phyloP scores from a whole-genome alignment of 2,329 filamentous ascomycete species.

The Xylaria sp. region DNA sequence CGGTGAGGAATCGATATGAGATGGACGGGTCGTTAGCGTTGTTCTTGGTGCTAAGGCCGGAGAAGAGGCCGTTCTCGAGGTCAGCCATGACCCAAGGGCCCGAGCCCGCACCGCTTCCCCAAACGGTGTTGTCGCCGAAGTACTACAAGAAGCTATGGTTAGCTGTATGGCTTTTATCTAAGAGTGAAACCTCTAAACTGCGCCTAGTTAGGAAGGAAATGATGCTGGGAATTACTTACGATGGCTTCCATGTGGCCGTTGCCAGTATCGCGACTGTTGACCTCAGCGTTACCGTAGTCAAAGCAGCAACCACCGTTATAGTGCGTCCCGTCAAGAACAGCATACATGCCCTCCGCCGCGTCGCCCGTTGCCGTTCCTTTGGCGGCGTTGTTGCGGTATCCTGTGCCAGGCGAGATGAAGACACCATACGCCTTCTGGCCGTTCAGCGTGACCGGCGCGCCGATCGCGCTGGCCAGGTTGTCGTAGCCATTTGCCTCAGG shows the following conservation, averaged over 20 bases:
- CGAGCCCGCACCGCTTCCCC: conserved; percentile 66
- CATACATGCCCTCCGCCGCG: conserved; percentile 68
- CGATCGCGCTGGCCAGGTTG: conserved; percentile 68
- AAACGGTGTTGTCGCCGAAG: conserved; percentile 65
- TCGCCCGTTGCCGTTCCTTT: conserved; percentile 66
- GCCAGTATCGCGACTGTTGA: conserved; percentile 63
- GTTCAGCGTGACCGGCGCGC: conserved; percentile 69
- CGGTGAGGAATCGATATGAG: conserved; percentile 66
- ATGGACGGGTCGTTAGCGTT: conserved; percentile 66
- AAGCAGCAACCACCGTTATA: conserved; percentile 68
- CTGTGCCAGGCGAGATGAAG: conserved; percentile 69
- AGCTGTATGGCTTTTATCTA: not conserved
- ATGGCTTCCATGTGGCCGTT: conserved; percentile 76
- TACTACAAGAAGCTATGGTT: conserved; percentile 52
- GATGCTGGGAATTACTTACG: conserved; percentile 1
- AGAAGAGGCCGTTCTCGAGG: conserved; percentile 74
- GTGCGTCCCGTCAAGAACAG: conserved; percentile 68
- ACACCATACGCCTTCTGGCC: conserved; percentile 73
- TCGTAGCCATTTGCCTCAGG: conserved; percentile 68
- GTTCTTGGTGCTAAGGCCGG: conserved; percentile 57
- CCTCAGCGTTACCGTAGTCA: conserved; percentile 69
- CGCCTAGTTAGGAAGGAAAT: not conserved
- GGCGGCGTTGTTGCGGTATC: conserved; percentile 69
- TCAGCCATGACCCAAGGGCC: conserved; percentile 78
- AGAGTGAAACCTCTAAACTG: no score